Conservation (phyloP, 257 asterid genomes). For the Thymus mandschuricus region DNA sequence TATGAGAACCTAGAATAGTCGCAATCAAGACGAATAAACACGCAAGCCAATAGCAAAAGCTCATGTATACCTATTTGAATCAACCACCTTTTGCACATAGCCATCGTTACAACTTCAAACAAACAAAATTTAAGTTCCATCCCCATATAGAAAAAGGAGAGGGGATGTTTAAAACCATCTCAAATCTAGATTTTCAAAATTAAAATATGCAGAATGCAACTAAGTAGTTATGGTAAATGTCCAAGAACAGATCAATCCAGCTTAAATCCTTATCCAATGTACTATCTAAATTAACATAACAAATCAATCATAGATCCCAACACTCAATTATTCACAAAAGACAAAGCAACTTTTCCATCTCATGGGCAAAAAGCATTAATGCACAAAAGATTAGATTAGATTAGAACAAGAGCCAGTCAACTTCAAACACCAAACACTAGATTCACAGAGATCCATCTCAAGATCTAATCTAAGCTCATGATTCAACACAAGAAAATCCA, state of each 20-base stretch:
- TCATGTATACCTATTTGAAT: background rate
- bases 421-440: slow-evolving; percentile 28
- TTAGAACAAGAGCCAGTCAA: slow-evolving; percentile 6
- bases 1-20: background rate
- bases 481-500: slow-evolving; percentile 16
- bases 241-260: slow-evolving; percentile 10
- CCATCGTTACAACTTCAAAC: background rate
- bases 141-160: background rate
- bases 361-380: background rate
- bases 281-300: slow-evolving; percentile 13
- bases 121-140: background rate
- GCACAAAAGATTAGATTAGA: slow-evolving; percentile 5
- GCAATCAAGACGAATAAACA: background rate
- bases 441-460: slow-evolving; percentile 48
- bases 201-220: too few relatives aligned
- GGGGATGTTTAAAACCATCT: background rate
- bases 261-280: slow-evolving; percentile 19
- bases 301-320: slow-evolving; percentile 29
- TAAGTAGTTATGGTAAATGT: background rate
- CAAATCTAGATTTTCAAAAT: slow-evolving; percentile 20
- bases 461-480: slow-evolving; percentile 33
- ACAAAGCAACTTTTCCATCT: background rate
- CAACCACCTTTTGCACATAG: background rate
- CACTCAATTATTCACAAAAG: slow-evolving; percentile 12
- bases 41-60: background rate